Conservation (phyloP, 2,329 filamentous ascomycete species). For the Hypoxylon sp. region DNA sequence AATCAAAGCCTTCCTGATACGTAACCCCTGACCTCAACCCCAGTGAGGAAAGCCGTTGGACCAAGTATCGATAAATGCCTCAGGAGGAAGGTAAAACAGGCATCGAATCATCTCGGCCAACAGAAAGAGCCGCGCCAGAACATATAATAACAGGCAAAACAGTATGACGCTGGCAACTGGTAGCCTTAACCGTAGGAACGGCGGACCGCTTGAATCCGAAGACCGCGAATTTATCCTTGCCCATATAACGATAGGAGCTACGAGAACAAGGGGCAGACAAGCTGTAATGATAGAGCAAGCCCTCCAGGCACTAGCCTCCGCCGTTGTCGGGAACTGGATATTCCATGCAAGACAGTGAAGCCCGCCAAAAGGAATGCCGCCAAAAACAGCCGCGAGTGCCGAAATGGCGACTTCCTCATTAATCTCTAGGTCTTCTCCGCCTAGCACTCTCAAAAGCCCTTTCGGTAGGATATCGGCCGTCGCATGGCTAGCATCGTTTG, state of each 20-base stretch:
- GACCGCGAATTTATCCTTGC: neutral
- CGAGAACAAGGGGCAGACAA: neutral
- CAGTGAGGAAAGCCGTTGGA: conserved; percentile 4
- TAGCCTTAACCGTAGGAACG: neutral
- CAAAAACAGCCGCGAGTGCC: neutral
- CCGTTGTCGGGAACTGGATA: neutral
- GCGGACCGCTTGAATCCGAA: neutral
- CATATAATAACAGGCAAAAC: neutral
- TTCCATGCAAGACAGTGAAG: conserved; percentile 12
- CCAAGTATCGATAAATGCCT: conserved; percentile 1
- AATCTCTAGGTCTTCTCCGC: neutral
- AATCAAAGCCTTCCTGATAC: neutral
- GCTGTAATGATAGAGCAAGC: neutral
- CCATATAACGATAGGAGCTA: neutral
- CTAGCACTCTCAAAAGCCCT: neutral
- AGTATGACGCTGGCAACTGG: neutral
- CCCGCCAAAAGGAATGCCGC: neutral
- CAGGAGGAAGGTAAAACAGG: neutral
- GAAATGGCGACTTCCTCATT: neutral
- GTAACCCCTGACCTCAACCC: neutral
- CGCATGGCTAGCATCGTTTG: neutral
- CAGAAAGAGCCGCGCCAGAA: conserved; percentile 1
- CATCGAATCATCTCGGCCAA: conserved; percentile 1
- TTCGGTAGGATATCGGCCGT: neutral
- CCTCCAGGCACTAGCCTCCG: conserved; percentile 1